A percentile compares a stretch with the other conserved stretches of the same genome.
Conservation (phyloP, 2,329 filamentous ascomycete species). For the Ceratocystis cubensis region DNA sequence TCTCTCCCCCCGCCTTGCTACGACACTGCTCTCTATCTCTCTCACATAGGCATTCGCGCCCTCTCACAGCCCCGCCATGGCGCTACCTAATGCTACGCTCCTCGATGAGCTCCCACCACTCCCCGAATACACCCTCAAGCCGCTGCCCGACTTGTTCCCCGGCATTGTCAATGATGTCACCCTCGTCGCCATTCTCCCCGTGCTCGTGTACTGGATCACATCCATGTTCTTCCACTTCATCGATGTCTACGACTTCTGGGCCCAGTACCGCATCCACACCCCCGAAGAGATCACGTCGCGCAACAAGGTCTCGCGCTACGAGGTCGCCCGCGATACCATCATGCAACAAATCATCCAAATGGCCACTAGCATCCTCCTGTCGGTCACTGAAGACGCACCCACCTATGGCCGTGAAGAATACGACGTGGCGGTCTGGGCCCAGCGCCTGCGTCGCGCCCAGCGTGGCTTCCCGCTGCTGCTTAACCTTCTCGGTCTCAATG, state of each 20-base stretch:
- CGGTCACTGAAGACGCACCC: constrained; percentile 59
- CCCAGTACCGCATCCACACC: constrained; percentile 87
- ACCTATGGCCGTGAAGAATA: constrained; percentile 68
- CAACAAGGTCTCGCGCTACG: constrained; percentile 72
- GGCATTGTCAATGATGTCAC: constrained; percentile 65
- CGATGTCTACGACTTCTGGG: constrained; percentile 73
- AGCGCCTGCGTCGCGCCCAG: constrained; percentile 65
- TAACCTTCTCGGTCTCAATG: constrained; percentile 61
- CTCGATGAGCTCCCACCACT: constrained; percentile 64
- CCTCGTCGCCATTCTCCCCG: constrained; percentile 60
- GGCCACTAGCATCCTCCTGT: constrained; percentile 52
- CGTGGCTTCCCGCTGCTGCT: constrained; percentile 62
- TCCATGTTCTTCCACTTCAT: constrained; percentile 80
- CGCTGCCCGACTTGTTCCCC: constrained; percentile 58
- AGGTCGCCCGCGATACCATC: constrained; percentile 82
- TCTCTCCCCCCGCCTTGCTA: background rate
- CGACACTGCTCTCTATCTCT: background rate
- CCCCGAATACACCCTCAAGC: constrained; percentile 62
- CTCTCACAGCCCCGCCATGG: constrained; percentile 29
- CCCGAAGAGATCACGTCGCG: constrained; percentile 79
- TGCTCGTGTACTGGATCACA: constrained; percentile 77
- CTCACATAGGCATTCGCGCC: background rate
- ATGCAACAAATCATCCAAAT: constrained; percentile 88
- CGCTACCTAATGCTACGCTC: constrained; percentile 39
- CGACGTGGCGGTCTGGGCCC: constrained; percentile 82